phyloP scores from a whole-genome alignment of 2,329 filamentous ascomycete genomes.

The Neurospora crassa region DNA sequence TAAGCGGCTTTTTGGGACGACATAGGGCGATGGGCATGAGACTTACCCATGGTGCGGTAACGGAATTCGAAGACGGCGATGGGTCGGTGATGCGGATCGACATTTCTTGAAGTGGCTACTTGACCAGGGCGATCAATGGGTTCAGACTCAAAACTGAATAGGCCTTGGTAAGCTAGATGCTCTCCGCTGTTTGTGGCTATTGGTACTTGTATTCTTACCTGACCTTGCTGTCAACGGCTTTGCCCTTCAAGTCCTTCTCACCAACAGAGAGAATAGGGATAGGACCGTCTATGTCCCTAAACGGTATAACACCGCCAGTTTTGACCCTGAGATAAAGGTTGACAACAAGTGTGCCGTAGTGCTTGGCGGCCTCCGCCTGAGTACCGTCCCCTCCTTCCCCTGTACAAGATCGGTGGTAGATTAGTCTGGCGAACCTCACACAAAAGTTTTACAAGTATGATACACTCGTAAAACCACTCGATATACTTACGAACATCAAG shows the following conservation, averaged over 20 bases:
- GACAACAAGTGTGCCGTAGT: background rate
- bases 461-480: background rate
- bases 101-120: background rate
- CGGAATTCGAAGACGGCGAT: conserved; percentile 6
- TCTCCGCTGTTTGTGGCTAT: background rate
- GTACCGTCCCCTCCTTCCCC: background rate
- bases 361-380: background rate
- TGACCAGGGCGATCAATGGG: background rate
- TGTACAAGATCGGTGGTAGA: background rate
- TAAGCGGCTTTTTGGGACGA: background rate
- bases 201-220: background rate
- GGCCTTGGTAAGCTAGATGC: background rate
- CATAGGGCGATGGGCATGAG: background rate
- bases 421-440: too few relatives aligned
- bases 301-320: background rate
- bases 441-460: too few relatives aligned
- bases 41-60: conserved; percentile 1
- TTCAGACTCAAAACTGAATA: background rate
- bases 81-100: background rate
- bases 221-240: background rate
- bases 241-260: conserved; percentile 2
- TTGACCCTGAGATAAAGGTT: background rate
- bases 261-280: background rate
- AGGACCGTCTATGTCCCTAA: background rate
- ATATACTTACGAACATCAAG: background rate